Conservation (phyloP, 805 yeast species). For the Candida vartiovaarae region DNA sequence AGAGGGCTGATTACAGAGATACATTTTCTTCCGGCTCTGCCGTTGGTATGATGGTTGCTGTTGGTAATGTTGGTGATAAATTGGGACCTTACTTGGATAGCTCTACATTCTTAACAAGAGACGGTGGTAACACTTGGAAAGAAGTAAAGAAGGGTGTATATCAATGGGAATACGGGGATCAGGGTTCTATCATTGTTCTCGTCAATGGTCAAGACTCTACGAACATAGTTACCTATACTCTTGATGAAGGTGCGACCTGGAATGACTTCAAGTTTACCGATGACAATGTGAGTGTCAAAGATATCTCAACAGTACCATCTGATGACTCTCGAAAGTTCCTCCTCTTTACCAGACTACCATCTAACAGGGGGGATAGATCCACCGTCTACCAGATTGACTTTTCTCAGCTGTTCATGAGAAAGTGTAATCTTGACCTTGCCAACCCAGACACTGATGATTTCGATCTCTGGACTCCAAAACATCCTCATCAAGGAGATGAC, state of each 20-base stretch:
- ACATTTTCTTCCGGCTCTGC: slow-evolving; percentile 87
- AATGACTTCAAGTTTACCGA: slow-evolving; percentile 53
- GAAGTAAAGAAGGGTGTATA: slow-evolving; percentile 67
- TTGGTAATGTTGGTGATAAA: slow-evolving; percentile 81
- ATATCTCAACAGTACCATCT: slow-evolving; percentile 83
- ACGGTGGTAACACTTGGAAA: slow-evolving; percentile 87
- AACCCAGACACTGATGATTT: slow-evolving; percentile 47
- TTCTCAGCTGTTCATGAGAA: slow-evolving; percentile 39
- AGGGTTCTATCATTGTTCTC: slow-evolving; percentile 78
- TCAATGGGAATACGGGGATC: slow-evolving; percentile 96
- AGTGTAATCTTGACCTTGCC: slow-evolving; percentile 45
- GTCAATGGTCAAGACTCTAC: slow-evolving; percentile 56
- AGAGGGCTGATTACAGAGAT: slow-evolving; percentile 75
- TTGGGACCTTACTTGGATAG: slow-evolving; percentile 45
- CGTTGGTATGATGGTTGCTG: slow-evolving; percentile 79
- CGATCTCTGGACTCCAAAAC: slow-evolving; percentile 55
- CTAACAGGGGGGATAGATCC: slow-evolving; percentile 39
- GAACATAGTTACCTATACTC: slow-evolving; percentile 52
- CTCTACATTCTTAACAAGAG: slow-evolving; percentile 73
- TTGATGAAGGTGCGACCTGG: slow-evolving; percentile 83
- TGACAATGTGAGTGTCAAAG: slow-evolving; percentile 48
- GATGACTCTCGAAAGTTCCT: slow-evolving; percentile 82
- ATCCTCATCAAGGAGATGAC: slow-evolving; percentile 40
- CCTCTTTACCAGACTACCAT: slow-evolving; percentile 46
- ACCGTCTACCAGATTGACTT: slow-evolving; percentile 52